Conservation (phyloP, 2,329 filamentous ascomycete genomes). For the Knoxdaviesia capensis region DNA sequence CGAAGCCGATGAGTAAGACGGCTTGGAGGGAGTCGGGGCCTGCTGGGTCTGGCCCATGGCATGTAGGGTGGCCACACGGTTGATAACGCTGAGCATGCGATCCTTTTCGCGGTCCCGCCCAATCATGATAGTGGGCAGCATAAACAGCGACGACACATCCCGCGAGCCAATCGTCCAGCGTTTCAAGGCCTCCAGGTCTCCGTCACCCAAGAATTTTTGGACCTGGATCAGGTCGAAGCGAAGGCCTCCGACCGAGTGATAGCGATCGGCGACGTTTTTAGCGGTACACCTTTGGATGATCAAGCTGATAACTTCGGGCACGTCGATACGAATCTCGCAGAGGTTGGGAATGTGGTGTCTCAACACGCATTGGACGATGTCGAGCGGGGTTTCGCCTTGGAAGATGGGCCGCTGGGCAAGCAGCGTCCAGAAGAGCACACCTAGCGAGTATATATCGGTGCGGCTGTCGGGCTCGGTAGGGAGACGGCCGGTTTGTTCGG, state of each 20-base stretch:
- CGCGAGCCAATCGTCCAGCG: conserved; percentile 61
- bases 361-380: conserved; percentile 80
- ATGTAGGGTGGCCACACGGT: conserved; percentile 40
- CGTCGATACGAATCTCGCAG: conserved; percentile 57
- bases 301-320: conserved; percentile 62
- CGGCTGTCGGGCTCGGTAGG: conserved; percentile 78
- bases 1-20: too few relatives aligned
- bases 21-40: too few relatives aligned
- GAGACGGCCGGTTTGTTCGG: conserved; percentile 86
- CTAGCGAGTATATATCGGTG: conserved; percentile 85
- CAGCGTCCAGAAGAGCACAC: conserved; percentile 74
- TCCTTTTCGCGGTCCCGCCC: conserved; percentile 56
- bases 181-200: conserved; percentile 49
- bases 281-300: conserved; percentile 87
- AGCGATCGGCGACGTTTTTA: conserved; percentile 71
- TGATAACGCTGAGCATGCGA: conserved; percentile 52
- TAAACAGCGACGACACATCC: conserved; percentile 84
- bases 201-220: conserved; percentile 53
- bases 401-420: conserved; percentile 66
- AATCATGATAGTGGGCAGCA: conserved; percentile 63
- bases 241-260: conserved; percentile 73
- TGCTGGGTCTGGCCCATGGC: too few relatives aligned
- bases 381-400: conserved; percentile 59
- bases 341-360: conserved; percentile 59
- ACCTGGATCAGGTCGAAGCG: conserved; percentile 63